Conservation (phyloP, 2,329 filamentous ascomycete genomes). For the Knoxdaviesia proteae region DNA sequence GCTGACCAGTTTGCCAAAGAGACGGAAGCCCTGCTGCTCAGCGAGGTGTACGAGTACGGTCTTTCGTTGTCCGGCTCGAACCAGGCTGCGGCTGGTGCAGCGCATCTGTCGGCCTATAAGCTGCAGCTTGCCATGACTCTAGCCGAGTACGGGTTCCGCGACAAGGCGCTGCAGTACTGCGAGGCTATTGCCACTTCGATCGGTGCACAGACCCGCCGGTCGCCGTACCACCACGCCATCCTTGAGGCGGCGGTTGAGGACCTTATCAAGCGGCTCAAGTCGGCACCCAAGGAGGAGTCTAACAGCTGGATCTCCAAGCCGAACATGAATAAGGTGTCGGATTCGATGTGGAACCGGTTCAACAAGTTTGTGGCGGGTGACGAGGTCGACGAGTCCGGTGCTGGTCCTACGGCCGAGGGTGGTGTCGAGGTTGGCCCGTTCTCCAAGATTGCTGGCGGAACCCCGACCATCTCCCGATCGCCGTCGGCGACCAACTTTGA, state of each 20-base stretch:
- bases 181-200: slow-evolving; percentile 61
- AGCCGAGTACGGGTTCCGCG: slow-evolving; percentile 62
- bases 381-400: slow-evolving; percentile 46
- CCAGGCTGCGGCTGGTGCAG: slow-evolving; percentile 35
- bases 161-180: slow-evolving; percentile 80
- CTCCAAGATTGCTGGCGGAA: slow-evolving; percentile 55
- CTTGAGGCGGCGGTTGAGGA: slow-evolving; percentile 66
- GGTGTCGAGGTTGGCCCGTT: slow-evolving; percentile 56
- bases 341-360: slow-evolving; percentile 76
- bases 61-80: slow-evolving; percentile 46
- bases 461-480: slow-evolving; percentile 53
- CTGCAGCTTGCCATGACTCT: slow-evolving; percentile 68
- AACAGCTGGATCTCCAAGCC: slow-evolving; percentile 87
- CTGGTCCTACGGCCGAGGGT: slow-evolving; percentile 31
- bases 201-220: slow-evolving; percentile 61
- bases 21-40: slow-evolving; percentile 74
- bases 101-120: slow-evolving; percentile 82
- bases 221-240: slow-evolving; percentile 63
- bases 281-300: slow-evolving; percentile 62
- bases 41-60: slow-evolving; percentile 86
- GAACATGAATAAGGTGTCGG: slow-evolving; percentile 88
- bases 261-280: slow-evolving; percentile 60
- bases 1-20: slow-evolving; percentile 57
- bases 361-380: slow-evolving; percentile 93
- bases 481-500: slow-evolving; percentile 55